These are phyloP conservation scores for Dillenia suffruticosa DNA, from an alignment of 164 flowering plant species.

Conservation along the genomic window DNA sequence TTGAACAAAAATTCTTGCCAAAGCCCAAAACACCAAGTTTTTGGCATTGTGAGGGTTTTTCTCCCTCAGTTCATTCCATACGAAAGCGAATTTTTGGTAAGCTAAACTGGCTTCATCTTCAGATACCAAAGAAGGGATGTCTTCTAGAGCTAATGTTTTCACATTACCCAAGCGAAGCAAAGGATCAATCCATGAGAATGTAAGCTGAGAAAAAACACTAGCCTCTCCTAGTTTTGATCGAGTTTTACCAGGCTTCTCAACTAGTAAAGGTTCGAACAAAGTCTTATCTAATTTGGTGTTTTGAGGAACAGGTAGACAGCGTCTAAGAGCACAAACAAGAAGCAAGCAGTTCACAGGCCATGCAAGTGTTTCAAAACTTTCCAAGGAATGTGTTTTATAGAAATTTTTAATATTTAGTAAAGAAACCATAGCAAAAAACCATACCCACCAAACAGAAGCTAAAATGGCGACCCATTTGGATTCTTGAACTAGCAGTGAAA, in stretches of 20 bases:
- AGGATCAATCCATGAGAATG: constrained; percentile 77
- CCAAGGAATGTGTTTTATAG: constrained; percentile 14
- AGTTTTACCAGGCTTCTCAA: constrained; percentile 11
- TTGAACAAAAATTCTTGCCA: constrained; percentile 46
- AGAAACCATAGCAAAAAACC: constrained; percentile 41
- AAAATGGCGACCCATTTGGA: constrained; percentile 34
- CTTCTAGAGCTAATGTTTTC: constrained; percentile 55
- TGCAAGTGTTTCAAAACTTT: constrained; percentile 29
- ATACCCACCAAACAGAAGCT: constrained; percentile 52
- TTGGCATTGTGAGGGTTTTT: constrained; percentile 5
- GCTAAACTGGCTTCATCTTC: constrained; percentile 64
- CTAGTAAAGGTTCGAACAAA: constrained; percentile 45
- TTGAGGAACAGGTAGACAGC: constrained; percentile 8
- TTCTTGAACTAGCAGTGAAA: constrained; percentile 32
- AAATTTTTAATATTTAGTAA: constrained; percentile 33
- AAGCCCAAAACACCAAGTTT: constrained; percentile 38
- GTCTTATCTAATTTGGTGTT: constrained; percentile 4
- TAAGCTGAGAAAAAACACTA: constrained; percentile 37
- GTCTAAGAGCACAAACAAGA: constrained; percentile 40
- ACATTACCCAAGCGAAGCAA: constrained; percentile 57
- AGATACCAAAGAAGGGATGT: constrained; percentile 50
- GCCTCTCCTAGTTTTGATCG: constrained; percentile 15
- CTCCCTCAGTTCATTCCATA: constrained; percentile 37
- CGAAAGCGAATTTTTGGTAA: constrained; percentile 35
- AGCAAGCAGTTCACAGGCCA: constrained; percentile 56